Evolutionary conservation across 192 early-diverging fungal species (phyloP).

Genomic region (Backusella luteola): DNA sequence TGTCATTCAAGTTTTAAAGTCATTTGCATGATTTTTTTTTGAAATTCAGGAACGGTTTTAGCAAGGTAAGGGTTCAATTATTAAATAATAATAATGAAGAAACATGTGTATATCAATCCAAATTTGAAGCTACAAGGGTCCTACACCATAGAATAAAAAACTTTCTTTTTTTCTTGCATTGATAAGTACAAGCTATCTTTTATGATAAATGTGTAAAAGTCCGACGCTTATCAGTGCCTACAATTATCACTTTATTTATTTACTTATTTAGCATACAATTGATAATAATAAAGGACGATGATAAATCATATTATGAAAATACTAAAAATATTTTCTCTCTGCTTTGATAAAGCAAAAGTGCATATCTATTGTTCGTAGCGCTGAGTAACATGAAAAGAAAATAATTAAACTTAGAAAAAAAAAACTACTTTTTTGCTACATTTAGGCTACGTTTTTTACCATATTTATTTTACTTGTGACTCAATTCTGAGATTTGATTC

Average conservation of each 20-base stretch:
- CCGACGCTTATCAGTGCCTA: not conserved
- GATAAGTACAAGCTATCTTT: too few relatives aligned
- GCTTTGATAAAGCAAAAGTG: not conserved
- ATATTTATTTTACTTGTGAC: not conserved
- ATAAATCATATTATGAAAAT: not conserved
- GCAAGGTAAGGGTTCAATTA: not conserved
- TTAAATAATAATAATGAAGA: not conserved
- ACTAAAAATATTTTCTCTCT: not conserved
- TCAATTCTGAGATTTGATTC: not conserved
- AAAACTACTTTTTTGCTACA: not conserved
- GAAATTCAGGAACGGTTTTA: not conserved
- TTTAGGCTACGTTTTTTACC: not conserved
- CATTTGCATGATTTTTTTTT: not conserved
- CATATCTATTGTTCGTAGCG: too few relatives aligned
- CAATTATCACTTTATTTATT: not conserved
- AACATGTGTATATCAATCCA: not conserved
- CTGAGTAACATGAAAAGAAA: too few relatives aligned
- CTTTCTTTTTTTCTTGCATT: not conserved
- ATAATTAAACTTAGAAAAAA: not conserved
- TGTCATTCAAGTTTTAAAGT: not conserved
- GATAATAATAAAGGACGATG: not conserved
- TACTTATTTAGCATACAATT: not conserved
- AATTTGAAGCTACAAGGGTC: not conserved
- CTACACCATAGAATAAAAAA: not conserved
- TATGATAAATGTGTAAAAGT: not conserved